Evolutionary conservation across 768 basidiomycete species (phyloP), one percentile per base, ranked within the genome.

Genomic region (Trametes coccinea): DNA sequence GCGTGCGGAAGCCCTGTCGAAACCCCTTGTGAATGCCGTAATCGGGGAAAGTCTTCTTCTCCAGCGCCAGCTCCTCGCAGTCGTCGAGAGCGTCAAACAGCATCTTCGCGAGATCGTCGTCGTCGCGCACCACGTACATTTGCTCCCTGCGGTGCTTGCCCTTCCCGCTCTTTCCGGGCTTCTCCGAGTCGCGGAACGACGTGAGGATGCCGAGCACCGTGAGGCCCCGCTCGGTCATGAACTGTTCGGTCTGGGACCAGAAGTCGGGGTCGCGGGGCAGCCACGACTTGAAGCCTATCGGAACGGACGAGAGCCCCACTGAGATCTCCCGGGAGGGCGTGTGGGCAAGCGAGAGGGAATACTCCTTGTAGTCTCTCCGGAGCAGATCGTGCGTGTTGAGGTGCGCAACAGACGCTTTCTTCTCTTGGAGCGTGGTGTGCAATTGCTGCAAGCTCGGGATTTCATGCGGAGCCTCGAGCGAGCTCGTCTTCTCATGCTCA

Each of bases 351-450:
- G 77, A 73, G 60, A 84, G 73, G 1, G 73, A 71, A 69, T 94
- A 96, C 65, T 96, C 87, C 72, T 99, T 98, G 80, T 95, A 99
- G 75, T 99, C 97, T n/a, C 97, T 79, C 11, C 93, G 81, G 4
- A 99, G 81, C 17, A 98, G 83, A 69, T 98, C 94, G 58, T 83
- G 80, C 0, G 85, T 84, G 7, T 76, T 77, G 16, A 98, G 79
- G 63, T 85, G 81, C 1, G 84, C 82, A 8, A 98, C 77, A 60
- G 88, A 83, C 3, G 68, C 67, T 71, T 98, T 99, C 75, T 84
- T 84, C 2, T 68, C 66, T 52, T 76, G 60, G 27, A 93, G 79
- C 2, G 73, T 71, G 39, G 72, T 69, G 2, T 81, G 77, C 13
- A 93, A 79, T 0, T 76, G 75, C 63, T 78, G 78, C 50, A 92